These are phyloP conservation scores for Willaertia magna DNA, from an alignment of 208 protist genomes.

Conservation along the genomic window DNA sequence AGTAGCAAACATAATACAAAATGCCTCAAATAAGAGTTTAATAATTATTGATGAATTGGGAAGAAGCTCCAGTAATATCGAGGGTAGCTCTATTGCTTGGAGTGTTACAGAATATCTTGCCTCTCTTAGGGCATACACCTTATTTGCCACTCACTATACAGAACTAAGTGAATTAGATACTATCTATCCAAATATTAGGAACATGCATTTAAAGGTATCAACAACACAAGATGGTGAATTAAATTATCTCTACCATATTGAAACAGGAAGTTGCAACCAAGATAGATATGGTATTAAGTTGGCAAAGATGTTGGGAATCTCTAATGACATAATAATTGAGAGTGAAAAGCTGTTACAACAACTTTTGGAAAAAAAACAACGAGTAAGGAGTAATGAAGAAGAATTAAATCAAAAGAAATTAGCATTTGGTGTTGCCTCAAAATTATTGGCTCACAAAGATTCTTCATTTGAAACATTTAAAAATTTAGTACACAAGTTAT, in stretches of 20 bases:
- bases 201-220: conserved; percentile 9
- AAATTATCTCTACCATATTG: not conserved
- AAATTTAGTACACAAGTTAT: not conserved
- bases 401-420: not conserved
- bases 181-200: conserved; percentile 16
- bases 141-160: conserved; percentile 19
- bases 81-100: conserved; percentile 97
- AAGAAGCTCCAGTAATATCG: conserved; percentile 94
- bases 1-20: conserved; percentile 58
- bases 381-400: not conserved
- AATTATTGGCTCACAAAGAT: not conserved
- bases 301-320: not conserved
- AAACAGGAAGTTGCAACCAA: not conserved
- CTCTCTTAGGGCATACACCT: not conserved
- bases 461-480: not conserved
- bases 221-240: not conserved
- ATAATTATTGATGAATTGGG: conserved; percentile 98
- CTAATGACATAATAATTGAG: not conserved
- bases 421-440: not conserved
- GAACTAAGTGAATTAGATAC: not conserved
- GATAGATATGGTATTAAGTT: conserved; percentile 16
- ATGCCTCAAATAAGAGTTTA: conserved; percentile 79
- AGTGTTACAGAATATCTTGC: conserved; percentile 88
- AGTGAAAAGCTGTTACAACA: not conserved
- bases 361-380: not conserved